phyloP scores from a whole-genome alignment of 2,329 filamentous ascomycete species.

The Colletotrichum gigasporum region DNA sequence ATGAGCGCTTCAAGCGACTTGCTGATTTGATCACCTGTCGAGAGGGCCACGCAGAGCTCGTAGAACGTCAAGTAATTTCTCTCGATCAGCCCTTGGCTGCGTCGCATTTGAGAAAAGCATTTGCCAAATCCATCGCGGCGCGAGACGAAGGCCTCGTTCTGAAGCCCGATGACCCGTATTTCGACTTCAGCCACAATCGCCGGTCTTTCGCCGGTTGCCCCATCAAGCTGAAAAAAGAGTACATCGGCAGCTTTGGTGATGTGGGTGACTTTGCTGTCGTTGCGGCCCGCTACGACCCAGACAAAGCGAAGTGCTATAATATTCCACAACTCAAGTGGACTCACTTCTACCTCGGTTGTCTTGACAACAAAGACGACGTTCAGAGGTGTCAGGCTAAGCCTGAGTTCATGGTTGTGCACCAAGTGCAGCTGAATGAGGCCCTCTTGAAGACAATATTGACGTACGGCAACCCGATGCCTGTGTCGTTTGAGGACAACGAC shows the following conservation, averaged over 20 bases:
- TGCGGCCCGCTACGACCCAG: conserved; percentile 76
- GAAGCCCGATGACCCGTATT: conserved; percentile 84
- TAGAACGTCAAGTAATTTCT: conserved; percentile 73
- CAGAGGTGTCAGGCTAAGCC: conserved; percentile 61
- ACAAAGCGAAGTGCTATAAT: conserved; percentile 65
- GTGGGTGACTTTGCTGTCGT: conserved; percentile 85
- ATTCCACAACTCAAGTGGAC: conserved; percentile 74
- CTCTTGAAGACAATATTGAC: conserved; percentile 61
- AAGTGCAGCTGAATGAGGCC: conserved; percentile 63
- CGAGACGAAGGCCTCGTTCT: conserved; percentile 83
- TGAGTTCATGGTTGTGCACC: conserved; percentile 72
- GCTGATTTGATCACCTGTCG: conserved; percentile 60
- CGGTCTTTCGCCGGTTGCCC: conserved; percentile 58
- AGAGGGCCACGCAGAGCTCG: conserved; percentile 72
- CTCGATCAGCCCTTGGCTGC: conserved; percentile 65
- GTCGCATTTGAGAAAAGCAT: conserved; percentile 67
- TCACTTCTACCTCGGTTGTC: conserved; percentile 81
- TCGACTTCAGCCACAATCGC: conserved; percentile 57
- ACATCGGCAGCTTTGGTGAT: conserved; percentile 79
- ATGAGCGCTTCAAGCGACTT: conserved; percentile 69
- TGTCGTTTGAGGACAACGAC: conserved; percentile 47
- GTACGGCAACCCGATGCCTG: conserved; percentile 55
- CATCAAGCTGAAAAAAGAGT: conserved; percentile 91
- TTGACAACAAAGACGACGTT: conserved; percentile 73
- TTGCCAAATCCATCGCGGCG: conserved; percentile 72